Conservation (phyloP, 306 rosid species). For the Canavalia gladiata region DNA sequence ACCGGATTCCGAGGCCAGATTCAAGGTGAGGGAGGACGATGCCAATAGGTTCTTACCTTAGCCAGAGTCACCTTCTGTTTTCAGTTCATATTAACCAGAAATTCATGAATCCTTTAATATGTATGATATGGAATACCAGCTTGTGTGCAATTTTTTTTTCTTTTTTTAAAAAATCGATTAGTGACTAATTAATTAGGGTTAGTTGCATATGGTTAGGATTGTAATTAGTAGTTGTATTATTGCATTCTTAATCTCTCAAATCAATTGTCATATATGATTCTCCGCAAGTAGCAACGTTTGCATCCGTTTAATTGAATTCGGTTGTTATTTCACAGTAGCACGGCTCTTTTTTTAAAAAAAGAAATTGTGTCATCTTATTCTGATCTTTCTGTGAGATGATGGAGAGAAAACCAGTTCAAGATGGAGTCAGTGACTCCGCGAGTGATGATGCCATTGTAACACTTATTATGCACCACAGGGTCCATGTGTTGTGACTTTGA, state of each 20-base stretch:
- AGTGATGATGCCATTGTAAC: neutral
- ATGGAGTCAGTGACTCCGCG: neutral
- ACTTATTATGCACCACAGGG: too few species aligned
- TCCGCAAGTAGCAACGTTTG: neutral
- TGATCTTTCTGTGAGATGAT: neutral
- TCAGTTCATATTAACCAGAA: neutral
- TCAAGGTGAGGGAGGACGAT: slow-evolving; percentile 60
- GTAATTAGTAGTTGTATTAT: slow-evolving; percentile 27
- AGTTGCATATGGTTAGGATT: slow-evolving; percentile 20
- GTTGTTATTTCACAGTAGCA: neutral
- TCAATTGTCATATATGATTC: slow-evolving; percentile 1
- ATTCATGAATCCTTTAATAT: slow-evolving; percentile 17
- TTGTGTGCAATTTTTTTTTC: neutral
- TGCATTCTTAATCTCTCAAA: slow-evolving; percentile 6
- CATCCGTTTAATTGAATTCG: slow-evolving; percentile 4
- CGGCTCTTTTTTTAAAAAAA: too few species aligned
- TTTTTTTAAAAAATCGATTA: neutral
- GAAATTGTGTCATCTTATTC: neutral
- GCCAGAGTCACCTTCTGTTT: neutral
- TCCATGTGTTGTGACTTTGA: neutral
- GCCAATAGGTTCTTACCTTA: slow-evolving; percentile 69
- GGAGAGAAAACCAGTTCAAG: neutral
- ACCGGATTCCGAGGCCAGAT: slow-evolving; percentile 50
- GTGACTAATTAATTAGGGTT: neutral
- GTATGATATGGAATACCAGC: neutral